Base-by-base conservation (phyloP, 371 early-diverging fungal species). In the Syncephalastrum racemosum region DNA sequence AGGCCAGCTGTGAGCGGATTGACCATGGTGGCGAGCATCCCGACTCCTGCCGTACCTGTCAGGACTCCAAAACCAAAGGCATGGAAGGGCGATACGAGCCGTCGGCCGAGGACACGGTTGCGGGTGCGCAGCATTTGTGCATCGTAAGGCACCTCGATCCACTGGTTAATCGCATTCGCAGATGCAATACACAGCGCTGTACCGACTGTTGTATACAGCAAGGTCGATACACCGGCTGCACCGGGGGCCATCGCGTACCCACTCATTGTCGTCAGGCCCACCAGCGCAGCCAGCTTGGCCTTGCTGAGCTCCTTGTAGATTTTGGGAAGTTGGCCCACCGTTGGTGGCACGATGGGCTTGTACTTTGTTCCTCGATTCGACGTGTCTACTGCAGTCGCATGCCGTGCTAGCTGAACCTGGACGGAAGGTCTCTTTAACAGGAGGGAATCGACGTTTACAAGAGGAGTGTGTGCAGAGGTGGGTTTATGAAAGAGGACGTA, bases 81-180 rank as follows among this genome's bases (percentile, higher is more conserved):
- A 68, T 95, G 93, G n/a, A 84, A 61, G 0, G 93, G 94, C 14
- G 90, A 74, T n/a, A 93, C 51, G 6, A 85, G 86, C 55, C 90
- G 87, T 31, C 93, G 81, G 5, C 95, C 95, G 23, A 98, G 74
- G 1, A 90, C 85, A 19, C 99, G 81, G 67, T 89, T 91, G 48
- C 92, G 82, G 4, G 99, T 98, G 48, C 99, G 81, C 7, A 86
- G 65, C 99, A 98, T 98, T 67, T 97, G 97, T 13, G 96, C 96
- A 65, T 98, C 99, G 62, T 92, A 97, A 0, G 98, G 97, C 14
- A 83, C 76, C 66, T 98, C 99, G 22, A 94, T 84, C 90, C 94
- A 96, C 72, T 97, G 98, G 71, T 98, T 98, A 64, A 97, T 83
- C 16, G 94, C 78, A 71, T 98, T 98, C 41, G 98, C 99, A 19